These are phyloP conservation scores for Termitomyces sp. DNA, from an alignment of 768 basidiomycete species.

Conservation along the genomic window DNA sequence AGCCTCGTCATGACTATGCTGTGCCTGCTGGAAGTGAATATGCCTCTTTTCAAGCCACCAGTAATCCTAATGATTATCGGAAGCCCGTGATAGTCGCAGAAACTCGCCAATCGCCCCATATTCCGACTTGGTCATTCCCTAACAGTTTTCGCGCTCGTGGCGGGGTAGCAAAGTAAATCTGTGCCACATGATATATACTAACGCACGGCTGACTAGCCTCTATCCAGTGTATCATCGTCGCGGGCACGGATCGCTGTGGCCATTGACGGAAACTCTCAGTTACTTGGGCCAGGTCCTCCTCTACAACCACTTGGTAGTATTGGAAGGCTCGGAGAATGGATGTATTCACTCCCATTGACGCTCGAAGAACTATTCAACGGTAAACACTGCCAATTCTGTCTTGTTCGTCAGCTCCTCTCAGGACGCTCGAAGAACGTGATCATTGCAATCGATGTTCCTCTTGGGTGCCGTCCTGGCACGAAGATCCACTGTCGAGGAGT, in stretches of 20 bases:
- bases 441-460: slow-evolving; percentile 56
- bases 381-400: slow-evolving; percentile 51
- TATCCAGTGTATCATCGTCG: background rate
- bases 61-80: background rate
- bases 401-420: slow-evolving; percentile 53
- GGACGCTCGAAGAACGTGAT: slow-evolving; percentile 49
- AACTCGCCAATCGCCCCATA: background rate
- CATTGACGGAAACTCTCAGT: background rate
- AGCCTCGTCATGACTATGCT: background rate
- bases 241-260: slow-evolving; percentile 1
- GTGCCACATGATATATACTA: background rate
- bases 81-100: background rate
- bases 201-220: background rate
- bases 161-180: background rate
- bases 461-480: slow-evolving; percentile 60
- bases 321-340: slow-evolving; percentile 55
- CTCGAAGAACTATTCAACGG: slow-evolving; percentile 63
- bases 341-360: slow-evolving; percentile 58
- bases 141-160: background rate
- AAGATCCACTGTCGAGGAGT: slow-evolving; percentile 57
- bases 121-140: background rate
- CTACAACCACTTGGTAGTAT: slow-evolving; percentile 35
- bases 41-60: background rate
- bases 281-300: slow-evolving; percentile 25
- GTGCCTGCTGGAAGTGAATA: background rate